Conservation (phyloP, 2,329 filamentous ascomycete genomes). For the Neoscytalidium dimidiatum region DNA sequence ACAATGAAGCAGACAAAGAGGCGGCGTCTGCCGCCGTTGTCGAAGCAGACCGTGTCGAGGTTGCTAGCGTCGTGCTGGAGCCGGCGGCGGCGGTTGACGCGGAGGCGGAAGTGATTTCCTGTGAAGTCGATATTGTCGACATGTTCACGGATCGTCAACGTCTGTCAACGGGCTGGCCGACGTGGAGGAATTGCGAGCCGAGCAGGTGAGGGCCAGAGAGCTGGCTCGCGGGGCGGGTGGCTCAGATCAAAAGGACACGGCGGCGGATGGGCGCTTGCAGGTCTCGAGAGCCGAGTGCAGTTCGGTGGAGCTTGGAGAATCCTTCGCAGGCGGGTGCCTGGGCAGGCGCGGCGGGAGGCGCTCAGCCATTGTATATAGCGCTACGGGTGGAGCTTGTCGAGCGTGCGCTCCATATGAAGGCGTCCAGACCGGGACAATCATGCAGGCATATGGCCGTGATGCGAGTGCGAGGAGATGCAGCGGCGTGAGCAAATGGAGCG, state of each 20-base stretch:
- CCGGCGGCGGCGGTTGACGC: not conserved
- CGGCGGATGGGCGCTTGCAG: not conserved
- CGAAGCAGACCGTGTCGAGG: not conserved
- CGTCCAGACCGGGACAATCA: not conserved
- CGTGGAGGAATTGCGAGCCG: not conserved
- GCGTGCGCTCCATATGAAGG: not conserved
- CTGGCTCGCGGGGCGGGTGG: not conserved
- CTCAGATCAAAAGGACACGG: not conserved
- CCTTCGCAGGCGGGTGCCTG: slow-evolving; percentile 1
- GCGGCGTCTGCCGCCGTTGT: too few species aligned
- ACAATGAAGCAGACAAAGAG: not conserved
- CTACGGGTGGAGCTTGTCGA: not conserved
- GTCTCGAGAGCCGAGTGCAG: not conserved
- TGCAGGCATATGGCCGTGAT: not conserved
- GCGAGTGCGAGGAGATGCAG: not conserved
- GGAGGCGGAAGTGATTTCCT: not conserved
- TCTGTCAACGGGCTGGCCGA: not conserved
- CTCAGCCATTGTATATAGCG: not conserved
- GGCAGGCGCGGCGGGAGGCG: not conserved
- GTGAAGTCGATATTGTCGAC: not conserved
- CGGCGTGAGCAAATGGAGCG: not conserved
- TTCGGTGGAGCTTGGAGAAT: not conserved
- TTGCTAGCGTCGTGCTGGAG: slow-evolving; percentile 5
- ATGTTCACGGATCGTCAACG: not conserved
- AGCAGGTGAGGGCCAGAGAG: not conserved